These are phyloP conservation scores for Crithidia expoeki DNA, from an alignment of 208 protist species.

Conservation along the genomic window DNA sequence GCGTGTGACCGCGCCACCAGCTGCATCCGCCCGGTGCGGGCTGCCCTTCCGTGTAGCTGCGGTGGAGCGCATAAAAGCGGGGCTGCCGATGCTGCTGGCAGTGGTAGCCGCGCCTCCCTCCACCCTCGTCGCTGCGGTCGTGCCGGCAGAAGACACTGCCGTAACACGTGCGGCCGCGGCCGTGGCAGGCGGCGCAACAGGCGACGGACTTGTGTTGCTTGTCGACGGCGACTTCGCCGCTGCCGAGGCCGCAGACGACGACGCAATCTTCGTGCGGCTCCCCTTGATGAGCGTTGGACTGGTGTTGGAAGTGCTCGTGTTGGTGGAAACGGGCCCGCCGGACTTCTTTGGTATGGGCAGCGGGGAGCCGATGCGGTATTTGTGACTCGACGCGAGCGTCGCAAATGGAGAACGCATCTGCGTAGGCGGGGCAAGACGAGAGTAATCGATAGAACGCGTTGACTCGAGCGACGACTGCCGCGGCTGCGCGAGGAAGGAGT, in stretches of 20 bases:
- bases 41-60: slow-evolving; percentile 5
- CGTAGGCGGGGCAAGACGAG: slow-evolving; percentile 44
- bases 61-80: not conserved
- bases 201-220: not conserved
- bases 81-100: not conserved
- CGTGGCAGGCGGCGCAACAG: slow-evolving; percentile 11
- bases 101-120: not conserved
- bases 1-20: not conserved
- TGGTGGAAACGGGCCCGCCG: slow-evolving; percentile 7
- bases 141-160: not conserved
- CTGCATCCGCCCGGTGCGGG: not conserved
- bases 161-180: slow-evolving; percentile 2
- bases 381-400: slow-evolving; percentile 69
- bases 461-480: slow-evolving; percentile 29
- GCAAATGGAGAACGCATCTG: slow-evolving; percentile 62
- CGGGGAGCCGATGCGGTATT: slow-evolving; percentile 86
- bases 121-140: not conserved
- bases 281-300: not conserved
- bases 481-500: slow-evolving; percentile 8
- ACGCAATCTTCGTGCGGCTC: slow-evolving; percentile 21
- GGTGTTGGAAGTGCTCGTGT: not conserved
- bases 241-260: slow-evolving; percentile 17
- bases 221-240: not conserved
- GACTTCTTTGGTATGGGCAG: slow-evolving; percentile 55
- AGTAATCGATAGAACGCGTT: slow-evolving; percentile 37